Evolutionary conservation across 331 rosid species (phyloP).

Genomic region (Arachis monticola): DNA sequence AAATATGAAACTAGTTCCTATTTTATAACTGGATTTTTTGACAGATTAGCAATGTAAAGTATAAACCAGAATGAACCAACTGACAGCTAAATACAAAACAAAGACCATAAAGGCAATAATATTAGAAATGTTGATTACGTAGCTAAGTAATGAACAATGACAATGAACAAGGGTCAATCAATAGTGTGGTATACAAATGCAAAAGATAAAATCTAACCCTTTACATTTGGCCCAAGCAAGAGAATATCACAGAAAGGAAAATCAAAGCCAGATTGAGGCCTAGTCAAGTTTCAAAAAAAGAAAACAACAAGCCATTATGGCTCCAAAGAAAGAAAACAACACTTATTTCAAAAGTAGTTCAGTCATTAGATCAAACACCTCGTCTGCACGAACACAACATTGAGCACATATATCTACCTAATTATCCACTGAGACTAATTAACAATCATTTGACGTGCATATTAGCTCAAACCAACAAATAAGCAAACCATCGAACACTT

Average conservation of each 20-base stretch:
- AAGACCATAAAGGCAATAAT: not conserved
- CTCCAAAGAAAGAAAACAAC: no score
- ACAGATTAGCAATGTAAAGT: not conserved
- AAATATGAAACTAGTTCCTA: conserved; percentile 7
- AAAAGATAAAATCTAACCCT: not conserved
- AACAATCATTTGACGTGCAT: not conserved
- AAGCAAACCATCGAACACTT: not conserved
- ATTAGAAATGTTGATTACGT: not conserved
- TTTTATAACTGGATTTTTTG: conserved; percentile 8
- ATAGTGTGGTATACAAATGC: not conserved
- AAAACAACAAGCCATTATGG: no score
- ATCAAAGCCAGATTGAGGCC: no score
- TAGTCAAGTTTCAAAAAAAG: no score
- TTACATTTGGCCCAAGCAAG: not conserved
- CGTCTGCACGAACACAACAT: not conserved
- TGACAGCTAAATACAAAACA: conserved; percentile 10
- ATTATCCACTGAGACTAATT: not conserved
- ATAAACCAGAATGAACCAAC: not conserved
- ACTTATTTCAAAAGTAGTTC: no score
- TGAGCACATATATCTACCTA: not conserved
- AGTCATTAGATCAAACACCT: not conserved
- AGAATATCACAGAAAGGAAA: not conserved
- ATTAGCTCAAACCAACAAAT: not conserved
- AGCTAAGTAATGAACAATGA: not conserved
- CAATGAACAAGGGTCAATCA: not conserved